Evolutionary conservation across 2,329 filamentous ascomycete species (phyloP).

Genomic region (Sporothrix brunneoviolacea): DNA sequence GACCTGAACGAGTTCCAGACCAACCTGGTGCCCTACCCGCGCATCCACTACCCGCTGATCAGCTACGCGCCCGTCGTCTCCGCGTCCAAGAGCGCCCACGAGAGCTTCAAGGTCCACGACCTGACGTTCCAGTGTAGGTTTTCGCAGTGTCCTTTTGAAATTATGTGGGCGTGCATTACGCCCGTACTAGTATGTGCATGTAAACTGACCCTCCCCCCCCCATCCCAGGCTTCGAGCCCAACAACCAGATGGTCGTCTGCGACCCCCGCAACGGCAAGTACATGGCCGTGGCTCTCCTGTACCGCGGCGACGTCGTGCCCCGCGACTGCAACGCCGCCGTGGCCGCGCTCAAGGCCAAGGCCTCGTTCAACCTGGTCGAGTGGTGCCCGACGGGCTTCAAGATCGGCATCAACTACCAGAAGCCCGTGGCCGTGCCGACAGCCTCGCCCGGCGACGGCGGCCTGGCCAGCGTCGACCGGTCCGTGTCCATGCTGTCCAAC

Average conservation of each 20-base stretch:
- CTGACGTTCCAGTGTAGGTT: slow-evolving; percentile 65
- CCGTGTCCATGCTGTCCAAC: slow-evolving; percentile 65
- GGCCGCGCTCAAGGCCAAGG: slow-evolving; percentile 61
- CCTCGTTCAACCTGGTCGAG: slow-evolving; percentile 67
- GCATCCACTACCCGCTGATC: slow-evolving; percentile 68
- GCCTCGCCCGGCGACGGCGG: slow-evolving; percentile 48
- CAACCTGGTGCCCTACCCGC: slow-evolving; percentile 66
- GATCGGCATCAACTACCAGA: slow-evolving; percentile 69
- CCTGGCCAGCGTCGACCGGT: slow-evolving; percentile 55
- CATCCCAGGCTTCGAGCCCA: slow-evolving; percentile 67
- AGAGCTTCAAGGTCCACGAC: slow-evolving; percentile 81
- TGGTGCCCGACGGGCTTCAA: slow-evolving; percentile 74
- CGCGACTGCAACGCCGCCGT: slow-evolving; percentile 63
- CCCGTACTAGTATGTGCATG: not conserved
- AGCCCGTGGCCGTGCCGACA: slow-evolving; percentile 52
- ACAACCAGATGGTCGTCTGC: slow-evolving; percentile 74
- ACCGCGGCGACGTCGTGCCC: slow-evolving; percentile 65
- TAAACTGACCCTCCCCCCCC: slow-evolving; percentile 1
- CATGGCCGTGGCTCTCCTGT: slow-evolving; percentile 67
- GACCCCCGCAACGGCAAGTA: slow-evolving; percentile 69
- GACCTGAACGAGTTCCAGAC: slow-evolving; percentile 74
- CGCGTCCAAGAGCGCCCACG: slow-evolving; percentile 70
- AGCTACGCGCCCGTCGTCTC: slow-evolving; percentile 67
- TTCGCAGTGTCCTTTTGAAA: not conserved
- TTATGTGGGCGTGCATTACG: too few species aligned